Conservation (phyloP, 176 grass and related monocot species). For the sorghum (Sorghum bicolor) region Sorghum_bicolor_NCBIv3 NC_012870.2:67641001-67641500, state of each 20-base stretch:
- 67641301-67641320: constrained; percentile 83
- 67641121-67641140: constrained; percentile 91
- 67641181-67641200: constrained; percentile 41
- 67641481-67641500: constrained; percentile 1
- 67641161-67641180: constrained; percentile 78
- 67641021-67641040: constrained; percentile 75
- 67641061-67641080: background rate
- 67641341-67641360: constrained; percentile 93
- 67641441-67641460: constrained; percentile 48
- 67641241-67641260: background rate
- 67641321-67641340: constrained; percentile 97
- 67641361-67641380: constrained; percentile 66
- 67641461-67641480: constrained; percentile 79
- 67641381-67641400: constrained; percentile 56
- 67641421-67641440: constrained; percentile 73
- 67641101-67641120: constrained; percentile 31
- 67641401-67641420: constrained; percentile 65
- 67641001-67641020: constrained; percentile 89
- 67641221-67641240: background rate
- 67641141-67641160: constrained; percentile 94
- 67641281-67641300: constrained; percentile 96
- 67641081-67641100: constrained; percentile 14
- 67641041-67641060: constrained; percentile 21
- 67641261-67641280: constrained; percentile 55
- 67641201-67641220: background rate